phyloP scores from a whole-genome alignment of 176 grass and related monocot genomes.

The Leersia perrieri region DNA sequence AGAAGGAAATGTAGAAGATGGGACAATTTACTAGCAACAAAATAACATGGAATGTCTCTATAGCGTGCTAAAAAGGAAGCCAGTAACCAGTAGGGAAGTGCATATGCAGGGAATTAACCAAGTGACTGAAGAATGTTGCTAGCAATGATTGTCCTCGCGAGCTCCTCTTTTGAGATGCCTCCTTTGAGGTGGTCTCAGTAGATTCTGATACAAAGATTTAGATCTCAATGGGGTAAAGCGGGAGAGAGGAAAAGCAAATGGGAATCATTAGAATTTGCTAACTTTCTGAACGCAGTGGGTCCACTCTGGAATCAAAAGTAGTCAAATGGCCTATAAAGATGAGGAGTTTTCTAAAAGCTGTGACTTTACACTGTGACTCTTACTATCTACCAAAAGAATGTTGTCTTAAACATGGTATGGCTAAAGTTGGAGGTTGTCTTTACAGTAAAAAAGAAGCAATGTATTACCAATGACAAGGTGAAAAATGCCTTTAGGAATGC shows the following conservation, averaged over 20 bases:
- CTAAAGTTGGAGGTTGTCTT: constrained; percentile 15
- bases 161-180: constrained; percentile 43
- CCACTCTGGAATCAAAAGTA: constrained; percentile 25
- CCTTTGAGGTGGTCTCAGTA: constrained; percentile 38
- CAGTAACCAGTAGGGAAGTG: constrained; percentile 10
- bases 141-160: constrained; percentile 31
- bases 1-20: constrained; percentile 18
- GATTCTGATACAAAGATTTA: constrained; percentile 47
- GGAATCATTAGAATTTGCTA: constrained; percentile 45
- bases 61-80: constrained; percentile 32
- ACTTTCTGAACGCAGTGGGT: constrained; percentile 36
- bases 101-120: constrained; percentile 38
- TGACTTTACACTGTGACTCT: constrained; percentile 15
- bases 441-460: background rate
- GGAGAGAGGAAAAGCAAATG: constrained; percentile 22
- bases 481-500: constrained; percentile 17
- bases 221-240: constrained; percentile 37
- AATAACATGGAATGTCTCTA: constrained; percentile 34
- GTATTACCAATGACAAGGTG: constrained; percentile 7
- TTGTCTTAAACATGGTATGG: constrained; percentile 9
- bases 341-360: constrained; percentile 30
- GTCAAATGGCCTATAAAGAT: constrained; percentile 25
- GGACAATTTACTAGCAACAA: constrained; percentile 23
- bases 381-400: constrained; percentile 29
- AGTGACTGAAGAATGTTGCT: constrained; percentile 37